Conservation (phyloP, 78 protist genomes). For the Tieghemostelium lacteum region DNA sequence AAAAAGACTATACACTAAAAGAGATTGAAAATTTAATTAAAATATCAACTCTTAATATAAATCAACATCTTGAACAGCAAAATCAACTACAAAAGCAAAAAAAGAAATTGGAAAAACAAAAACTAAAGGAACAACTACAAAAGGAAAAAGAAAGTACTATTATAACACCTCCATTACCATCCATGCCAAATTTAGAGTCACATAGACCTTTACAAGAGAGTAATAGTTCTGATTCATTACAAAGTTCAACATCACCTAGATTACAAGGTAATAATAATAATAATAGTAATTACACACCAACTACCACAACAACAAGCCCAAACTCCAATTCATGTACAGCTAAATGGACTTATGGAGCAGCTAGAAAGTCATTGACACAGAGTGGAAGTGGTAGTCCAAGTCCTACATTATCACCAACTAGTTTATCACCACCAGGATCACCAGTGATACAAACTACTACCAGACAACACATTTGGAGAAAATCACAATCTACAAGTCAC, state of each 20-base stretch:
- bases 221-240: no score
- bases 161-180: no score
- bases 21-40: no score
- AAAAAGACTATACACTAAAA: no score
- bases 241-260: no score
- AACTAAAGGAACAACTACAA: background rate
- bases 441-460: background rate
- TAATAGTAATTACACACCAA: background rate
- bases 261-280: no score
- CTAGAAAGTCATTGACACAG: background rate
- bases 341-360: background rate
- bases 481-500: background rate
- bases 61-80: no score
- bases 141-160: background rate
- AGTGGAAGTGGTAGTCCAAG: background rate
- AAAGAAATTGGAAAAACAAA: no score
- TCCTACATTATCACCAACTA: constrained; percentile 5
- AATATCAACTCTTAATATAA: no score
- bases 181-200: no score
- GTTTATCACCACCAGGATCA: background rate
- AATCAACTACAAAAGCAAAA: no score
- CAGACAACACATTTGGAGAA: background rate
- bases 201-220: no score
- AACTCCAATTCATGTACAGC: background rate
- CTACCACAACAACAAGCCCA: background rate